Conservation (phyloP, 2,329 filamentous ascomycete species). For the Penicillium sp. region DNA sequence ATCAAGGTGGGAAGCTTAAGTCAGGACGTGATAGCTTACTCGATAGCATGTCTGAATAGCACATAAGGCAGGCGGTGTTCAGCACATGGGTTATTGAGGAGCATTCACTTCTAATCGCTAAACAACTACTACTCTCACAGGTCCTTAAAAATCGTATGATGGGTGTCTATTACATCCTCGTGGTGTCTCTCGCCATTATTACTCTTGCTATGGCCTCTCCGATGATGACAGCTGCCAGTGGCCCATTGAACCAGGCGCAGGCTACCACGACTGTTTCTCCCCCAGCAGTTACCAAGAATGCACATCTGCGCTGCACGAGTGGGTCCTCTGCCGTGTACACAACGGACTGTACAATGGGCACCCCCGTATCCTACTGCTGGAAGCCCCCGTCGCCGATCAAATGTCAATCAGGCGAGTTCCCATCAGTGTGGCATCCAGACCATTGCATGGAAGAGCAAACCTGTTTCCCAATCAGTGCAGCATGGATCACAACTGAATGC, state of each 20-base stretch:
- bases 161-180: neutral
- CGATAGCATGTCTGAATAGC: neutral
- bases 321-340: slow-evolving; percentile 25
- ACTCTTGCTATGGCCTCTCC: slow-evolving; percentile 8
- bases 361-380: slow-evolving; percentile 22
- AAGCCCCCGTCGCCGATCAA: slow-evolving; percentile 17
- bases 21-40: neutral
- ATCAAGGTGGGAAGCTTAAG: neutral
- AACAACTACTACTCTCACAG: neutral
- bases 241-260: neutral
- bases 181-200: neutral
- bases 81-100: neutral
- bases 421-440: slow-evolving; percentile 25
- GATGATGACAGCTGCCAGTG: neutral
- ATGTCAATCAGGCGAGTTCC: slow-evolving; percentile 22
- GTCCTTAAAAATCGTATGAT: neutral
- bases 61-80: neutral
- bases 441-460: slow-evolving; percentile 23
- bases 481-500: slow-evolving; percentile 26
- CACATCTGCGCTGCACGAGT: slow-evolving; percentile 14
- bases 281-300: slow-evolving; percentile 11
- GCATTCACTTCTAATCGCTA: neutral
- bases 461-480: slow-evolving; percentile 22
- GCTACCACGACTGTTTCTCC: slow-evolving; percentile 1
- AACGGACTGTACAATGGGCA: slow-evolving; percentile 28